Evolutionary conservation across 1,139 yeast species (phyloP), one percentile per base, ranked within the genome.

Genomic region (Yamadazyma kanchanaburiensis): DNA sequence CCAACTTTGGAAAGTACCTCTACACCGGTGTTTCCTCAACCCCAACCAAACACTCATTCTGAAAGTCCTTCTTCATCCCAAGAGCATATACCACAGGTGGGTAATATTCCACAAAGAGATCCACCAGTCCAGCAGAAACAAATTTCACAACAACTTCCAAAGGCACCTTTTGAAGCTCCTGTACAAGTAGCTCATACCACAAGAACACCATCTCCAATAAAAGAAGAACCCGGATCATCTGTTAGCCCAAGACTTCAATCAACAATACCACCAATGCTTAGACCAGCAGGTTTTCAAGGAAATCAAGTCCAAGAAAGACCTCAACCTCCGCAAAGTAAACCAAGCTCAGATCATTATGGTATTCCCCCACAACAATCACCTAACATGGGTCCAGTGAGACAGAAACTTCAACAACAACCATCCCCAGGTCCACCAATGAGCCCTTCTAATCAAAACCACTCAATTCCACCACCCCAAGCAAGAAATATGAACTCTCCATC

Each of bases 121-220:
- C n/a, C 28, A 22, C 34, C 29, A 12, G 22, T 26, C 16, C 34
- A 28, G n/a, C 37, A 28, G 11, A 33, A 28, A n/a, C 36, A 27
- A n/a, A 24, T 25, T 9, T 34, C 22, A 25, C 15, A 18, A 18
- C 20, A 18, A 7, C 7, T 18, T 10, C 10, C 20, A 8, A 9
- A 12, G 17, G 8, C 7, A n/a, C 24, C 15, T 10, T 20, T 37
- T 10, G 39, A 36, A 18, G 26, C 15, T 6, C 12, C 21, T 19
- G 15, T 11, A 8, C 9, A 5, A n/a, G 10, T 5, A 10, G 10
- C 20, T 8, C 10, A 8, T 18, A 18, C 9, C 20, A 8, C 20
- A 18, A 32, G 42, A 22, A 38, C 42, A 2, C 42, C 42, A 4
- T 38, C 42, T 10, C 42, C 40, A 8, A 14, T 30, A 6, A 32